Conservation (phyloP, 495 filamentous ascomycete genomes). For the Penicillium paxilli region DNA sequence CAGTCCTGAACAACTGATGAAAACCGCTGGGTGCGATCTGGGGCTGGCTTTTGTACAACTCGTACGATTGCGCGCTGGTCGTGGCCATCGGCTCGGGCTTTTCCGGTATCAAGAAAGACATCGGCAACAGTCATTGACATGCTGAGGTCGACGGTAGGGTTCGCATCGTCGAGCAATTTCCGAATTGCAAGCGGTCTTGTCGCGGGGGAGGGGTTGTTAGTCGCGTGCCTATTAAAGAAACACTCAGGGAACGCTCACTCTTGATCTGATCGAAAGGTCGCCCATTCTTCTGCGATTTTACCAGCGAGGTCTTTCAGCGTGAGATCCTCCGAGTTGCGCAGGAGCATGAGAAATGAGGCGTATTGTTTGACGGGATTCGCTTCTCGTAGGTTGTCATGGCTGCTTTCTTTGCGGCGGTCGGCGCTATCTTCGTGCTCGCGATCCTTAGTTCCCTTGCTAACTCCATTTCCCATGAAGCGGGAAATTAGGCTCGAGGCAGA, state of each 20-base stretch:
- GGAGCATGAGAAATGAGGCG: constrained; percentile 30
- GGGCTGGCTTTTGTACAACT: constrained; percentile 31
- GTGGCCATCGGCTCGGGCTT: constrained; percentile 29
- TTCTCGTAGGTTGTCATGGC: constrained; percentile 5
- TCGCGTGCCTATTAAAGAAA: background rate
- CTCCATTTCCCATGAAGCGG: background rate
- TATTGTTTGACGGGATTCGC: constrained; percentile 12
- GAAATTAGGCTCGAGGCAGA: constrained; percentile 4
- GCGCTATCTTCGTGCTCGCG: background rate
- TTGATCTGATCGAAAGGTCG: constrained; percentile 28
- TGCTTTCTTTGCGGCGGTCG: background rate
- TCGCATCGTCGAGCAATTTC: constrained; percentile 37
- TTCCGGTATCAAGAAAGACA: constrained; percentile 40
- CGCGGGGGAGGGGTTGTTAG: too few species aligned
- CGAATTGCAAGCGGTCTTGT: constrained; percentile 38
- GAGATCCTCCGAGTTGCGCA: constrained; percentile 32
- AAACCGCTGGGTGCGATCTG: constrained; percentile 24
- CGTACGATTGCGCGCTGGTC: constrained; percentile 39
- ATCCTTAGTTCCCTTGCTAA: constrained; percentile 4
- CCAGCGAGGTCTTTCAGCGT: constrained; percentile 31
- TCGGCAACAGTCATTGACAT: constrained; percentile 37
- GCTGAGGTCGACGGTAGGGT: constrained; percentile 32
- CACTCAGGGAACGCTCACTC: constrained; percentile 24
- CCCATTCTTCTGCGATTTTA: constrained; percentile 39
- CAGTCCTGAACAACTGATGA: constrained; percentile 38